phyloP scores from a whole-genome alignment of 129 eudicot genomes.

The Kitagawia praeruptora region DNA sequence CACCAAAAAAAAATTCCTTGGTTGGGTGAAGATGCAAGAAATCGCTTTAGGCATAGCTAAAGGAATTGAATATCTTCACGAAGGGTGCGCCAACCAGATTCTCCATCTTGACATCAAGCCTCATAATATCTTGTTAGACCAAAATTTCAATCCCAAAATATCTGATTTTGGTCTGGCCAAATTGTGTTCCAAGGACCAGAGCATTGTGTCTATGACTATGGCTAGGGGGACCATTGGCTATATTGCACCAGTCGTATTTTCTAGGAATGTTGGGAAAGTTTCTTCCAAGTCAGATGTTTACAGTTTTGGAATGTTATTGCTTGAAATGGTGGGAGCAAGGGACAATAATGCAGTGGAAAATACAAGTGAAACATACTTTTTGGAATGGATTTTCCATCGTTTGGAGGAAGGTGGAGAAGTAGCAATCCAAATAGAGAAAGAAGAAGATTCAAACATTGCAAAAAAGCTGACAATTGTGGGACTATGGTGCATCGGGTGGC shows the following conservation, averaged over 20 bases:
- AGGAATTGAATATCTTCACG: conserved; percentile 1
- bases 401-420: conserved; percentile 9
- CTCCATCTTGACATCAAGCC: not conserved
- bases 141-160: not conserved
- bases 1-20: not conserved
- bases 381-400: conserved; percentile 3
- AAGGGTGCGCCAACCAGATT: not conserved
- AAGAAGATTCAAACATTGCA: conserved; percentile 3
- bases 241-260: too few relatives aligned
- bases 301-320: not conserved
- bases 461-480: conserved; percentile 6
- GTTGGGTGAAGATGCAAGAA: not conserved
- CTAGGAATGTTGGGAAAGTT: not conserved
- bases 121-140: not conserved
- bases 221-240: too few relatives aligned
- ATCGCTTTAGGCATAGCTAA: not conserved
- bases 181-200: too few relatives aligned
- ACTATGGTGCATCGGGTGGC: too few relatives aligned
- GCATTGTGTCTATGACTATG: too few relatives aligned
- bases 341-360: not conserved
- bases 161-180: not conserved
- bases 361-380: not conserved
- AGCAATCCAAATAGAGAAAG: not conserved
- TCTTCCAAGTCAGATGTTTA: not conserved
- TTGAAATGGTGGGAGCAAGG: conserved; percentile 2